phyloP scores from a whole-genome alignment of 176 grass and related monocot species.

The Puccinellia tenuiflora region DNA sequence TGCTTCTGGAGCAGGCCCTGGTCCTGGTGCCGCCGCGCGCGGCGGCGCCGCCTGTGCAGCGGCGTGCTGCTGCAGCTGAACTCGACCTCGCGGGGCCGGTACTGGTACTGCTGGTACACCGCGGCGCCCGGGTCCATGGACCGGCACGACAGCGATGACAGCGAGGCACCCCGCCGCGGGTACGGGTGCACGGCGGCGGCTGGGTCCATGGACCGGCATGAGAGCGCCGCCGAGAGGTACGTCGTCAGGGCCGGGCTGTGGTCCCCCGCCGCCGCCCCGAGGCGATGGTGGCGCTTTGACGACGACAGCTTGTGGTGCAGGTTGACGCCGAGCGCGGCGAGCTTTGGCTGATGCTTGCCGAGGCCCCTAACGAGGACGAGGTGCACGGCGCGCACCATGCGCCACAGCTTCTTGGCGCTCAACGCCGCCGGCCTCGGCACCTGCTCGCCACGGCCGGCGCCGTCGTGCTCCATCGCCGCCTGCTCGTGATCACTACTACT shows the following conservation, averaged over 20 bases:
- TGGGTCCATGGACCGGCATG: conserved; percentile 71
- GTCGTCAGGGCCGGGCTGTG: conserved; percentile 1
- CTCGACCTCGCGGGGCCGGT: conserved; percentile 60
- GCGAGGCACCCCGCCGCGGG: not conserved
- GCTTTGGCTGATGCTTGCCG: conserved; percentile 60
- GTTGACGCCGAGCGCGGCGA: conserved; percentile 58
- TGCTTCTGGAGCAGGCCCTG: not conserved
- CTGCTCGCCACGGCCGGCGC: not conserved
- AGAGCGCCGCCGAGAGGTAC: conserved; percentile 23
- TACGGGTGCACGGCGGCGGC: conserved; percentile 47
- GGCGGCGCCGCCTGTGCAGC: conserved; percentile 18
- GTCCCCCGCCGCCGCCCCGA: not conserved
- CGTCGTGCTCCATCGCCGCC: conserved; percentile 24
- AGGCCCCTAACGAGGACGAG: conserved; percentile 55
- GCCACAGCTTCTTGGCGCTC: conserved; percentile 50
- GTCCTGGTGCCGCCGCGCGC: not conserved
- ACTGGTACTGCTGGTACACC: conserved; percentile 40
- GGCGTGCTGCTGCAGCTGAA: conserved; percentile 93
- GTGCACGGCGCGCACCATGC: conserved; percentile 41
- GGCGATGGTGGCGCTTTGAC: conserved; percentile 23
- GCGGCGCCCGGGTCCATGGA: conserved; percentile 53
- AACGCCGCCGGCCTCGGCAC: not conserved
- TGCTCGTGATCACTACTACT: not conserved
- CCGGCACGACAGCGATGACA: conserved; percentile 43
- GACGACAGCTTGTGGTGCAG: conserved; percentile 48